Conservation (phyloP, 768 basidiomycete species). For the Leccinum aurantiacum region DNA sequence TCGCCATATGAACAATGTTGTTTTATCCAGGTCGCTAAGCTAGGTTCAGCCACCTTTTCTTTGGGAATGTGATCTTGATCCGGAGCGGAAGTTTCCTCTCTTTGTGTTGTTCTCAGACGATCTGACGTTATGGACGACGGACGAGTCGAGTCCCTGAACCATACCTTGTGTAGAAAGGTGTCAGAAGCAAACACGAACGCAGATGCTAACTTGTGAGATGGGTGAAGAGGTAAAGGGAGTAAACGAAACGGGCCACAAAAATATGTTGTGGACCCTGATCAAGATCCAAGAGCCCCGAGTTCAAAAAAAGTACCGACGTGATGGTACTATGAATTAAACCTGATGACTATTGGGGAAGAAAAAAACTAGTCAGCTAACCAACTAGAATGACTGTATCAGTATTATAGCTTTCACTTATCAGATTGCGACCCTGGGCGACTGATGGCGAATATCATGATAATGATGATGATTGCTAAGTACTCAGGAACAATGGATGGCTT, state of each 20-base stretch:
- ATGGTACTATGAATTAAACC: background rate
- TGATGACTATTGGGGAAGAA: background rate
- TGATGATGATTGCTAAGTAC: background rate
- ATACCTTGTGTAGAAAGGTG: background rate
- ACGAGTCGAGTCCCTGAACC: background rate
- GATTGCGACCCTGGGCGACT: background rate
- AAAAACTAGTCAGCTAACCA: no score
- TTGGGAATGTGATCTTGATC: background rate
- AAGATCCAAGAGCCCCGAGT: background rate
- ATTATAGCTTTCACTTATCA: no score
- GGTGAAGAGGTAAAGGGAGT: background rate
- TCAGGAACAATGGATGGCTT: background rate
- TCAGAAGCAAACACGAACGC: no score
- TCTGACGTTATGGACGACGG: background rate
- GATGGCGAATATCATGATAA: background rate
- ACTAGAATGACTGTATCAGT: no score
- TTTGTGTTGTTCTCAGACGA: background rate
- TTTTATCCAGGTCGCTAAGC: background rate
- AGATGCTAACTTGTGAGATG: background rate
- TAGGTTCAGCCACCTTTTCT: background rate
- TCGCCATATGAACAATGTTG: background rate
- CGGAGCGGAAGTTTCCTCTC: background rate
- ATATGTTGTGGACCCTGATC: background rate
- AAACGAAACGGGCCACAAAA: background rate
- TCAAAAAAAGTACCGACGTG: background rate